Base-by-base conservation (phyloP, 495 filamentous ascomycete species). In the Penicillium lividum region DNA sequence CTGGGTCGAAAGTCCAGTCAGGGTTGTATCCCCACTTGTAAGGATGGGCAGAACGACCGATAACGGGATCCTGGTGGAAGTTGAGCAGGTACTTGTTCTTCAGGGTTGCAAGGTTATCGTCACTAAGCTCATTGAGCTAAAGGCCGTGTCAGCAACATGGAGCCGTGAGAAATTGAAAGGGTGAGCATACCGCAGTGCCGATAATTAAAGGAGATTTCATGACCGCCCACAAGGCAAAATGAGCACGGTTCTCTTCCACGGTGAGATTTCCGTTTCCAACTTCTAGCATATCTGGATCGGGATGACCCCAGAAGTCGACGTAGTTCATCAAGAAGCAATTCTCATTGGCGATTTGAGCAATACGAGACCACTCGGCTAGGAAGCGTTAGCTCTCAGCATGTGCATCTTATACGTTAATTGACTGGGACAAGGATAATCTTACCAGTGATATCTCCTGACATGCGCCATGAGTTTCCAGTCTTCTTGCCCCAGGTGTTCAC, bases 201-300 rank as follows among this genome's bases (percentile, higher is more conserved):
- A 86, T 85, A 10, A 86, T 71, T 25, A 86, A 61, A 2, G 83
- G 84, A 4, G 69, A 73, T 62, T 85, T 86, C 79, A 86, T 80
- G 3, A 72, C 70, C 0, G 82, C 82, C 84, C 84, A 87, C 0
- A 86, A 62, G 13, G 75, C 76, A 65, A 81, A 82, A 53, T 81
- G 79, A 0, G 79, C 76, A 28, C 77, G 67, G 4, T 75, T 77
- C 62, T 82, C 78, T 3, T 67, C 75, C 2, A 76, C 56, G 4
- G 77, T 85, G 45, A 89, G 70, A 5, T 75, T 72, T 6, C 80
- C 83, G 60, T 88, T 89, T 8, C 86, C 86, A 31, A 89, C 77
- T 60, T 89, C 87, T 7, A 89, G 77, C 86, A 89, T 89, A 63
- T 90, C 87, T 5, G 80, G 70, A 59, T 90, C 86, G 7, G 83